Percentiles rank a stretch among this genome's conserved stretches.
Evolutionary conservation across 169 alveolate species (phyloP).

Genomic region (Cryptosporidium sp.): DNA sequence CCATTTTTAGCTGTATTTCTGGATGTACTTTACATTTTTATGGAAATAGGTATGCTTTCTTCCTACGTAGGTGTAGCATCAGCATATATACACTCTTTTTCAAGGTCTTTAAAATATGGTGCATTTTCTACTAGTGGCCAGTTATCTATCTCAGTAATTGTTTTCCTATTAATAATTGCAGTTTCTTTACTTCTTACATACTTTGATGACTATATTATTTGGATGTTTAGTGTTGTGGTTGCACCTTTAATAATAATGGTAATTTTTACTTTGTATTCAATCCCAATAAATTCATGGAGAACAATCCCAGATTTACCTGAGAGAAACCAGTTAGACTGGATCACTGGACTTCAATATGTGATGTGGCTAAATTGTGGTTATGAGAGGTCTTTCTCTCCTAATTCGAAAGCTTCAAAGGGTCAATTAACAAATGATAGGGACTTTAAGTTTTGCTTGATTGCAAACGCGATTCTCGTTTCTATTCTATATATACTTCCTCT

Average conservation of each 20-base stretch:
- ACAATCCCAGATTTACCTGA: not conserved
- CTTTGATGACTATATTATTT: constrained; percentile 51
- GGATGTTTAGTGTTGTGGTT: constrained; percentile 44
- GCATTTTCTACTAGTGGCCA: constrained; percentile 11
- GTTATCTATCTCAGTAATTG: constrained; percentile 8
- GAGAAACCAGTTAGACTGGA: constrained; percentile 29
- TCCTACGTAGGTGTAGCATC: constrained; percentile 50
- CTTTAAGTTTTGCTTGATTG: constrained; percentile 14
- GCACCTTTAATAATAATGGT: constrained; percentile 36
- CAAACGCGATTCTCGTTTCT: constrained; percentile 32
- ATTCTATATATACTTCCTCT: constrained; percentile 42
- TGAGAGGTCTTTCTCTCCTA: constrained; percentile 32
- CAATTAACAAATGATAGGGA: constrained; percentile 14
- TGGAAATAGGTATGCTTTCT: constrained; percentile 74
- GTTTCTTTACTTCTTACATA: constrained; percentile 8
- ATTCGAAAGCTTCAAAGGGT: not conserved
- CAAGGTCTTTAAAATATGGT: constrained; percentile 22
- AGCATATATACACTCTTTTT: constrained; percentile 49
- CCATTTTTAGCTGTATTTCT: constrained; percentile 15
- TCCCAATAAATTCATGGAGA: constrained; percentile 53
- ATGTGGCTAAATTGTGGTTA: constrained; percentile 76
- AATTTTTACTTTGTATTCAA: constrained; percentile 9
- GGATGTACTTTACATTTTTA: constrained; percentile 49
- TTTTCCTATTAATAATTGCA: constrained; percentile 36
- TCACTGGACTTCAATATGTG: constrained; percentile 57